Percentiles rank a stretch among this genome's conserved stretches.
Conservation (phyloP, 108 stramenopile genomes). For the Skeletonema grethae region DNA sequence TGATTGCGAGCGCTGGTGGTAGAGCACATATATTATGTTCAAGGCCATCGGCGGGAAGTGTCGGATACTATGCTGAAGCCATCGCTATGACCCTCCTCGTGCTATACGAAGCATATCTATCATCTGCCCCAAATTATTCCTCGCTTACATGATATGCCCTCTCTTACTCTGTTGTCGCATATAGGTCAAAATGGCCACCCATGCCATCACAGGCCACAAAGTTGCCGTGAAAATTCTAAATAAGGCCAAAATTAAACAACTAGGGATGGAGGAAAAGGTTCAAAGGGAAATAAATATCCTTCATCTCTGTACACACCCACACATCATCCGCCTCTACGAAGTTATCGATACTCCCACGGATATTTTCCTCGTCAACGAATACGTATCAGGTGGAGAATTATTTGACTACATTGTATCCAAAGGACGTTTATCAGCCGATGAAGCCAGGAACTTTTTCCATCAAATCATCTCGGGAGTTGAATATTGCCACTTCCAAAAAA, state of each 20-base stretch:
- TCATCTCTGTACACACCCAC: constrained; percentile 98
- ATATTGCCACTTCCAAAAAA: constrained; percentile 99
- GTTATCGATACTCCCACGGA: constrained; percentile 98
- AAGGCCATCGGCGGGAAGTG: not conserved
- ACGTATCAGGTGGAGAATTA: constrained; percentile 96
- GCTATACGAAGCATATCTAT: not conserved
- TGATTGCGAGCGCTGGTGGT: too few relatives aligned
- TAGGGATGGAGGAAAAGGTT: constrained; percentile 99
- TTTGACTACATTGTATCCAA: constrained; percentile 96
- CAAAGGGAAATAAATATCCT: constrained; percentile 99
- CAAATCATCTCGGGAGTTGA: constrained; percentile 98
- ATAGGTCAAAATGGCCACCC: constrained; percentile 95
- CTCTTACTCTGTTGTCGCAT: not conserved
- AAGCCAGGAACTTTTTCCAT: constrained; percentile 98
- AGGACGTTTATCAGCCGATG: constrained; percentile 93
- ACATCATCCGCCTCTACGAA: constrained; percentile 98
- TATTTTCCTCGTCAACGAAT: constrained; percentile 99
- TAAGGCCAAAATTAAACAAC: constrained; percentile 96
- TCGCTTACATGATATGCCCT: not conserved
- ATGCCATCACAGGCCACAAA: constrained; percentile 97
- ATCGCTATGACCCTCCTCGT: not conserved
- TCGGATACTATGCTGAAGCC: not conserved
- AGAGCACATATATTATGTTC: not conserved
- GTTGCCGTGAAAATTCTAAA: constrained; percentile 99
- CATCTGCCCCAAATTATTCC: not conserved